A percentile compares a stretch with the other conserved stretches of the same genome.
Evolutionary conservation across 192 early-diverging fungal genomes (phyloP).

Genomic region (Funneliformis mosseae): DNA sequence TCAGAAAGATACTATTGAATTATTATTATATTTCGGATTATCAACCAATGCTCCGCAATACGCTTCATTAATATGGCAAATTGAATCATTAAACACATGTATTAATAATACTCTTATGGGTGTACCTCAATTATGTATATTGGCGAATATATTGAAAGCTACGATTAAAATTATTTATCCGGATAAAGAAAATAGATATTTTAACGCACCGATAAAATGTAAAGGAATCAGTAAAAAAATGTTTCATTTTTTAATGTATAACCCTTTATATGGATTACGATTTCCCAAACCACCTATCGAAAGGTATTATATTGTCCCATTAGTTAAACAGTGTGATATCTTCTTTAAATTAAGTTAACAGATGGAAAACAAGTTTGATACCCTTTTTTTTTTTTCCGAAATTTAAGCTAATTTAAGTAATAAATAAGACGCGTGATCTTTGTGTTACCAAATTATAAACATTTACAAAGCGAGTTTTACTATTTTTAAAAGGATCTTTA

Average conservation of each 20-base stretch:
- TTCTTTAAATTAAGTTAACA: too few species aligned
- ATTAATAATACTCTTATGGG: background rate
- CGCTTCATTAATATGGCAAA: background rate
- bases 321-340: conserved; percentile 4
- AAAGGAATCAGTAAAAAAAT: background rate
- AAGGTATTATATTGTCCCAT: background rate
- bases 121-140: conserved; percentile 7
- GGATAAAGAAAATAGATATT: conserved; percentile 1
- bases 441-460: too few species aligned
- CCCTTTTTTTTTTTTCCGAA: too few species aligned
- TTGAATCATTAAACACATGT: conserved; percentile 18
- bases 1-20: background rate
- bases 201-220: background rate
- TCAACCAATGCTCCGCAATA: background rate
- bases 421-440: too few species aligned
- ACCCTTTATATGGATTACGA: background rate
- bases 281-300: background rate
- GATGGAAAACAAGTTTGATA: too few species aligned
- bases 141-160: conserved; percentile 14
- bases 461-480: too few species aligned
- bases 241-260: background rate
- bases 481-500: too few species aligned
- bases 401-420: too few species aligned
- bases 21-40: background rate
- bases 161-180: conserved; percentile 13